Percentiles rank a stretch among this genome's conserved stretches.
phyloP scores from a whole-genome alignment of 495 filamentous ascomycete species.

The Cryomyces minteri region DNA sequence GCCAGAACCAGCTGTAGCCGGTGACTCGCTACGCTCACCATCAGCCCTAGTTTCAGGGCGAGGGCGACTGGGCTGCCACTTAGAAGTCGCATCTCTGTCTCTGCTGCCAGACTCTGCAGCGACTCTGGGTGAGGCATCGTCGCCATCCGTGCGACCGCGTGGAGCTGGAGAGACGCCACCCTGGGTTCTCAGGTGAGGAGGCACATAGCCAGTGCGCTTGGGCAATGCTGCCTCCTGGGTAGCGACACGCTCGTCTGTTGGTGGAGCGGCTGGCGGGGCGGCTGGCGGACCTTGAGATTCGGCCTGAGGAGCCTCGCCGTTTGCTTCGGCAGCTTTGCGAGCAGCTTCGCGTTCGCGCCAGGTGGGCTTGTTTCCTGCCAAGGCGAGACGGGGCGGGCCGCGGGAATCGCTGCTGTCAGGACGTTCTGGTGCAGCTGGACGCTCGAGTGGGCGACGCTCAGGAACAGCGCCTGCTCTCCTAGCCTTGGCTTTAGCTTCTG shows the following conservation, averaged over 20 bases:
- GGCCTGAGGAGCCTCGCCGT: constrained; percentile 10
- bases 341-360: constrained; percentile 80
- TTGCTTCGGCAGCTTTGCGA: constrained; percentile 27
- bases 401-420: constrained; percentile 23
- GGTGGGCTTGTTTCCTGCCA: constrained; percentile 40
- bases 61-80: no score
- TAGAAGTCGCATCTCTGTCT: no score
- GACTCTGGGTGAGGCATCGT: no score
- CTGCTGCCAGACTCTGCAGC: no score
- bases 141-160: no score
- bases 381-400: constrained; percentile 47
- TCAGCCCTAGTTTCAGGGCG: no score
- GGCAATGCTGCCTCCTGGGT: constrained; percentile 6
- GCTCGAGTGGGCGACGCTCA: constrained; percentile 17
- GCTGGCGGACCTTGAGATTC: not conserved
- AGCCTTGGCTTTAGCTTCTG: constrained; percentile 12
- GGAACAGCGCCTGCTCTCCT: constrained; percentile 25
- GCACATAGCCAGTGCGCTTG: constrained; percentile 14
- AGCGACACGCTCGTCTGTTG: constrained; percentile 12
- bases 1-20: no score
- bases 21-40: no score
- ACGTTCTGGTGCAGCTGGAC: constrained; percentile 6
- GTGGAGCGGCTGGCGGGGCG: constrained; percentile 7
- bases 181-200: constrained; percentile 15
- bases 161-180: no score